Evolutionary conservation across 495 filamentous ascomycete species (phyloP).

Genomic region (Acidomyces sp.): DNA sequence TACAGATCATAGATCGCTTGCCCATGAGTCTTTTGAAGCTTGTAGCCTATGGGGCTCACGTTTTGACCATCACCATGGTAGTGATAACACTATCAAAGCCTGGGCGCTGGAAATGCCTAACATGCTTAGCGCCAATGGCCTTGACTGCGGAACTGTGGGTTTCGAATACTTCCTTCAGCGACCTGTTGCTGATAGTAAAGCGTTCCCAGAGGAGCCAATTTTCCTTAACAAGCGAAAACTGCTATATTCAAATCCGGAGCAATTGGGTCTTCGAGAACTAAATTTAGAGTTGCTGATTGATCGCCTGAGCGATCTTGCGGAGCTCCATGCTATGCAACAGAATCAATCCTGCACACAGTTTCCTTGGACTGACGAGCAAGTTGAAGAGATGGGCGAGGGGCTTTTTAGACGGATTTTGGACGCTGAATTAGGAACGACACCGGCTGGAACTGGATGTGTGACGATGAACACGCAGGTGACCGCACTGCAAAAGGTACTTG

Average conservation of each 20-base stretch:
- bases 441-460: constrained; percentile 22
- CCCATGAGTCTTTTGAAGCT: constrained; percentile 9
- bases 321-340: constrained; percentile 30
- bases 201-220: constrained; percentile 22
- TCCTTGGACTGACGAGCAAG: constrained; percentile 33
- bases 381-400: constrained; percentile 33
- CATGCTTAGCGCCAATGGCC: constrained; percentile 62
- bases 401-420: constrained; percentile 36
- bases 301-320: constrained; percentile 33
- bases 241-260: constrained; percentile 26
- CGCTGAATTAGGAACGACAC: constrained; percentile 26
- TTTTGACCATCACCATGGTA: too few relatives aligned
- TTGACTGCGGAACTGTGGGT: constrained; percentile 63
- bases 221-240: constrained; percentile 22
- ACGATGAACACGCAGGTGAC: constrained; percentile 41
- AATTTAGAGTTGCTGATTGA: constrained; percentile 36
- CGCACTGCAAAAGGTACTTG: constrained; percentile 35
- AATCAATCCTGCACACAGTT: constrained; percentile 24
- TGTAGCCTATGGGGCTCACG: too few relatives aligned
- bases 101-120: constrained; percentile 47
- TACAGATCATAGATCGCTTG: constrained; percentile 4
- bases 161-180: constrained; percentile 61
- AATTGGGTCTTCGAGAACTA: constrained; percentile 31
- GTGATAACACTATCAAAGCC: too few relatives aligned
- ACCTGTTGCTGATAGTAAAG: constrained; percentile 47